phyloP scores from a whole-genome alignment of 495 filamentous ascomycete species.

The Penicillium turbatum region DNA sequence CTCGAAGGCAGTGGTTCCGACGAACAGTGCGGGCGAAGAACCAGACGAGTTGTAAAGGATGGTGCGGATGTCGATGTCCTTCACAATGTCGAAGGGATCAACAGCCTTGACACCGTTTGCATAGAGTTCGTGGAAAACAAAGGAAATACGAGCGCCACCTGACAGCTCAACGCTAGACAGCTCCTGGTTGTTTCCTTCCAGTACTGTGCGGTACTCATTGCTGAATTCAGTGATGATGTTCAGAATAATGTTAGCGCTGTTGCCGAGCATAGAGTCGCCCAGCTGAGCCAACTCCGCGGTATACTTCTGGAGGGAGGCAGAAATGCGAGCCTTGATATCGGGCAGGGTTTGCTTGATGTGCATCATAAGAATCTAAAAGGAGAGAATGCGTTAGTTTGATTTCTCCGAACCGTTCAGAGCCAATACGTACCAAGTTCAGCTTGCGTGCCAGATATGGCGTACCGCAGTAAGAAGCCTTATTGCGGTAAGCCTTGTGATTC shows the following conservation, averaged over 20 bases:
- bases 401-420: not conserved
- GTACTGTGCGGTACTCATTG: conserved; percentile 91
- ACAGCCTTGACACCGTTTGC: conserved; percentile 97
- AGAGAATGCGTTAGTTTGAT: not conserved
- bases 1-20: conserved; percentile 96
- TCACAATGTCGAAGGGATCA: conserved; percentile 95
- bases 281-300: conserved; percentile 71
- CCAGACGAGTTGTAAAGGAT: conserved; percentile 98
- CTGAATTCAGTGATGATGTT: conserved; percentile 99
- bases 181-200: conserved; percentile 96
- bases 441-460: conserved; percentile 96
- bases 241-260: conserved; percentile 90
- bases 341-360: conserved; percentile 99
- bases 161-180: conserved; percentile 91
- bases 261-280: conserved; percentile 93
- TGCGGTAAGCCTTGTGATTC: conserved; percentile 96
- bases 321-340: conserved; percentile 95
- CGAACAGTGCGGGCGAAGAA: conserved; percentile 93
- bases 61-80: conserved; percentile 95
- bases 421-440: conserved; percentile 70
- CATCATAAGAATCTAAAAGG: conserved; percentile 91
- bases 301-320: conserved; percentile 90
- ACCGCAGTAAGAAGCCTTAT: conserved; percentile 97
- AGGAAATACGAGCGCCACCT: conserved; percentile 96
- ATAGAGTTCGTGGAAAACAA: conserved; percentile 98